Percentiles rank a stretch among this genome's conserved stretches.
Conservation (phyloP, 768 basidiomycete genomes). For the Hericium coralloides region DNA sequence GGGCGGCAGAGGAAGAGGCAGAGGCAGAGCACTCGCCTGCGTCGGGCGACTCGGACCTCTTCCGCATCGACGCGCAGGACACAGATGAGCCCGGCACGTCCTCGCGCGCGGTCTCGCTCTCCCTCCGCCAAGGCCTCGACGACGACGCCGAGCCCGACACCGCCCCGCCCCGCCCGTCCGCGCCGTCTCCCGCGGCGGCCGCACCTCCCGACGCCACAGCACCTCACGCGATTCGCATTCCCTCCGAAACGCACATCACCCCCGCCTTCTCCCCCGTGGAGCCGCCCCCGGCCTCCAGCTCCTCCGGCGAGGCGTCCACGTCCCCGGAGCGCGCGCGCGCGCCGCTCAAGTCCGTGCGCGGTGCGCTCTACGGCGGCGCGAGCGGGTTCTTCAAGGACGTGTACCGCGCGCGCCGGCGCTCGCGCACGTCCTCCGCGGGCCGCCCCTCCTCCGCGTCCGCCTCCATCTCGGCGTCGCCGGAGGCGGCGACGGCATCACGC, state of each 20-base stretch:
- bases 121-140: too few species aligned
- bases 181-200: neutral
- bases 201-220: neutral
- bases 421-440: neutral
- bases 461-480: neutral
- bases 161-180: too few species aligned
- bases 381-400: slow-evolving; percentile 8
- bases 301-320: neutral
- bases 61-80: too few species aligned
- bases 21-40: too few species aligned
- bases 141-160: too few species aligned
- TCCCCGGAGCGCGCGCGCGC: neutral
- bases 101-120: too few species aligned
- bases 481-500: neutral
- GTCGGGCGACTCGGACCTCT: too few species aligned
- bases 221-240: too few species aligned
- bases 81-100: too few species aligned
- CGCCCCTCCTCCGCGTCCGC: neutral
- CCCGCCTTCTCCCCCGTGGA: neutral
- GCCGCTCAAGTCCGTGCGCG: slow-evolving; percentile 1
- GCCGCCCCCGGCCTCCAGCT: neutral
- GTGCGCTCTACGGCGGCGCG: slow-evolving; percentile 8
- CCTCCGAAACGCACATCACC: neutral
- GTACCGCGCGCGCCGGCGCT: neutral
- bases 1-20: too few species aligned